These are phyloP conservation scores for Panaeolus papilionaceus DNA, from an alignment of 768 basidiomycete species.

Conservation along the genomic window DNA sequence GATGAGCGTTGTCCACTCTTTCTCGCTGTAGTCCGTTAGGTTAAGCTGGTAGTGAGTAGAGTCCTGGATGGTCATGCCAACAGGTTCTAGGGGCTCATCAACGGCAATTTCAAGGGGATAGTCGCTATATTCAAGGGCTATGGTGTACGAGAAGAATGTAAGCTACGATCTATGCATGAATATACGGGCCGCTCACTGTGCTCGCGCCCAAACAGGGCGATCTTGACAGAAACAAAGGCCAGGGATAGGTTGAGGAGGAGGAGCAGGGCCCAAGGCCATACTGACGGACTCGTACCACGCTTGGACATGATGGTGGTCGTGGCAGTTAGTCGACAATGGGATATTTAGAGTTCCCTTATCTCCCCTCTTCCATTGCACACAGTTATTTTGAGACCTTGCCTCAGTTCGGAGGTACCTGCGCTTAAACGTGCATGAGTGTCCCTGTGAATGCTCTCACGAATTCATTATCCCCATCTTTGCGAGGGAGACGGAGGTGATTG, in stretches of 20 bases:
- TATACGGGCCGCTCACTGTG: background rate
- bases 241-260: background rate
- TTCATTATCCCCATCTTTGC: slow-evolving; percentile 1
- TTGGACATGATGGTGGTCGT: background rate
- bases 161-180: background rate
- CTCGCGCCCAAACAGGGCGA: background rate
- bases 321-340: background rate
- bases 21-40: slow-evolving; percentile 2
- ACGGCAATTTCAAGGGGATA: background rate
- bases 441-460: background rate
- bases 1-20: background rate
- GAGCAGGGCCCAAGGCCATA: background rate
- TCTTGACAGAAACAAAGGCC: background rate
- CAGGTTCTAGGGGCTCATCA: background rate
- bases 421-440: background rate
- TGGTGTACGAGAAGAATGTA: background rate
- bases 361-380: background rate
- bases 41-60: background rate
- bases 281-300: background rate
- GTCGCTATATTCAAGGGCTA: background rate
- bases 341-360: background rate
- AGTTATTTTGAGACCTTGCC: background rate
- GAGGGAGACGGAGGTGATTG: background rate
- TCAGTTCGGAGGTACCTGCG: background rate
- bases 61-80: background rate